Evolutionary conservation across 176 grass and related monocot species (phyloP).

Genomic region (Oryza australiensis): DNA sequence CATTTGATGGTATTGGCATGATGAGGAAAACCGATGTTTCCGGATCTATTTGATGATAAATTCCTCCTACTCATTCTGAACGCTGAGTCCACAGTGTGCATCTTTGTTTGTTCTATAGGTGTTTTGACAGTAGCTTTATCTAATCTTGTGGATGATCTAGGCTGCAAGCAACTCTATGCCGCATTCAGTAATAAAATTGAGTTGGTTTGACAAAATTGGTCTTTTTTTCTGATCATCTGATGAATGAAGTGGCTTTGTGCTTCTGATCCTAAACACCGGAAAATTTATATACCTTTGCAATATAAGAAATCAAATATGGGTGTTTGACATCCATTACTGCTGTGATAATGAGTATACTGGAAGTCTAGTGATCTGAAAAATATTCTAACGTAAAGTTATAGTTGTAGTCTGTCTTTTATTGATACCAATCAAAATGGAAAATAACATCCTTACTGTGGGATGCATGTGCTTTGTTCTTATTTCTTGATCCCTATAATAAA

Average conservation of each 20-base stretch:
- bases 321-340: no score
- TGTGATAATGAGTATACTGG: no score
- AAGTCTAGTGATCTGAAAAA: no score
- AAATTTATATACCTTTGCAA: not conserved
- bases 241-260: not conserved
- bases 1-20: not conserved
- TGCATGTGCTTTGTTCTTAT: not conserved
- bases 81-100: not conserved
- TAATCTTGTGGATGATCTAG: not conserved
- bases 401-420: not conserved
- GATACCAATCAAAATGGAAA: not conserved
- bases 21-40: constrained; percentile 14
- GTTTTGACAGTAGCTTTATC: not conserved
- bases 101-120: not conserved
- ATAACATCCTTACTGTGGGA: not conserved
- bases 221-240: constrained; percentile 14
- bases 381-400: not conserved
- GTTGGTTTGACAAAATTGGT: constrained; percentile 3
- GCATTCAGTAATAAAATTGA: not conserved
- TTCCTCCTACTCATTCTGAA: constrained; percentile 32
- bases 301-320: not conserved
- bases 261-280: not conserved
- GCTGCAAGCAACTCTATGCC: not conserved
- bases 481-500: not conserved
- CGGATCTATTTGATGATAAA: constrained; percentile 19